Evolutionary conservation across 345 rosid genomes (phyloP).

Genomic region (Populus pruinosa): DNA sequence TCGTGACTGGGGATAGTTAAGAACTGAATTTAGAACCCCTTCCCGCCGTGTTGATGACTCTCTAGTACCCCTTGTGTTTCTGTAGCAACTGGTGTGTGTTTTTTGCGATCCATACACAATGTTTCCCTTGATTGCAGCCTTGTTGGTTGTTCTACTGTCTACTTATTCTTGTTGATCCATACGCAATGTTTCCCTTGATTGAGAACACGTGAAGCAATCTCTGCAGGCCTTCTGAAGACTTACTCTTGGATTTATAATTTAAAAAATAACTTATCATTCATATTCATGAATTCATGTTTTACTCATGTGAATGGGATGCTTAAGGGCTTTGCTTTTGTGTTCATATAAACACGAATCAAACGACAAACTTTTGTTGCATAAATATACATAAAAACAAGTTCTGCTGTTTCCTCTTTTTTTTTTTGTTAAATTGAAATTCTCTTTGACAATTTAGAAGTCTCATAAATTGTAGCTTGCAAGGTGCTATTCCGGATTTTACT

Average conservation of each 20-base stretch:
- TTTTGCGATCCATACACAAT: no score
- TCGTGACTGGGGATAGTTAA: neutral
- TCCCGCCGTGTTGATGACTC: no score
- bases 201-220: no score
- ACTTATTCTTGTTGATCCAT: no score
- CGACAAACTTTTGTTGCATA: neutral
- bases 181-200: no score
- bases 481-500: conserved; percentile 47
- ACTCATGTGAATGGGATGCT: neutral
- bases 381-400: neutral
- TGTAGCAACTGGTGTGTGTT: no score
- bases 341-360: neutral
- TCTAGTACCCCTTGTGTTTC: no score
- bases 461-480: conserved; percentile 73
- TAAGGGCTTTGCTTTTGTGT: neutral
- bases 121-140: no score
- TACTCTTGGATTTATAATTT: neutral
- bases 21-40: no score
- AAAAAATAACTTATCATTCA: neutral
- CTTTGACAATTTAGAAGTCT: conserved; percentile 65
- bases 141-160: no score
- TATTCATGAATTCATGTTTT: neutral
- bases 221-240: neutral
- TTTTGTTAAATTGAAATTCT: conserved; percentile 14
- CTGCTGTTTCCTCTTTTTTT: conserved; percentile 2